Evolutionary conservation across 805 yeast species (phyloP).

Genomic region (Priceomyces fermenticarens): DNA sequence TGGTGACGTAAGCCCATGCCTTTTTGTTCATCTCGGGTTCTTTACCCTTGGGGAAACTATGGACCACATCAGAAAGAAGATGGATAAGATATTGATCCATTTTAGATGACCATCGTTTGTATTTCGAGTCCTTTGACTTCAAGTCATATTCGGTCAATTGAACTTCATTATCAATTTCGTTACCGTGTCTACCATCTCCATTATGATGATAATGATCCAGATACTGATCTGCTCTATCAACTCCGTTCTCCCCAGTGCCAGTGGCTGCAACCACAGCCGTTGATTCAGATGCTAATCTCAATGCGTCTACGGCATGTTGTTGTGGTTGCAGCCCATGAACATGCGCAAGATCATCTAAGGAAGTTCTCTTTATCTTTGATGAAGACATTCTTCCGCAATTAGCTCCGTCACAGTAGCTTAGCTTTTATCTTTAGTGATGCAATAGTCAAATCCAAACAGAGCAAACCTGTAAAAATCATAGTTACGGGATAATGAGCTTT

Average conservation of each 20-base stretch:
- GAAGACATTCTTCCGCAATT: conserved; percentile 4
- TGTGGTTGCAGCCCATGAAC: conserved; percentile 7
- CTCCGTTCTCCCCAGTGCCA: background rate
- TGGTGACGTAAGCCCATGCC: conserved; percentile 36
- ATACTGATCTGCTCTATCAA: conserved; percentile 6
- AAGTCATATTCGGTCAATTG: conserved; percentile 28
- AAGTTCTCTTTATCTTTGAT: conserved; percentile 5
- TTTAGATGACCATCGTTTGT: conserved; percentile 36
- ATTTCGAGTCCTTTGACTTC: conserved; percentile 34
- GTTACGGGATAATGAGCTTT: background rate
- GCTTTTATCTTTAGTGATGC: background rate
- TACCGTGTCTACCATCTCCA: background rate
- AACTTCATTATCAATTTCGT: conserved; percentile 7
- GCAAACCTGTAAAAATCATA: conserved; percentile 6
- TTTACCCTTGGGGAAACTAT: conserved; percentile 28
- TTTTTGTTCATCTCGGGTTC: conserved; percentile 33
- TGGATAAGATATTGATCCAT: conserved; percentile 35
- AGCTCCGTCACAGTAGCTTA: no score
- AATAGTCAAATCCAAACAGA: background rate
- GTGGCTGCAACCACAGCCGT: conserved; percentile 11
- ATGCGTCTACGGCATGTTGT: conserved; percentile 20
- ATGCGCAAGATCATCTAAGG: conserved; percentile 3
- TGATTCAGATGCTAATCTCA: conserved; percentile 16
- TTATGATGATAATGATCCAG: conserved; percentile 11
- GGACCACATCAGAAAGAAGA: conserved; percentile 34